Conservation (phyloP, 805 yeast species). For the Candida endomychidarum region DNA sequence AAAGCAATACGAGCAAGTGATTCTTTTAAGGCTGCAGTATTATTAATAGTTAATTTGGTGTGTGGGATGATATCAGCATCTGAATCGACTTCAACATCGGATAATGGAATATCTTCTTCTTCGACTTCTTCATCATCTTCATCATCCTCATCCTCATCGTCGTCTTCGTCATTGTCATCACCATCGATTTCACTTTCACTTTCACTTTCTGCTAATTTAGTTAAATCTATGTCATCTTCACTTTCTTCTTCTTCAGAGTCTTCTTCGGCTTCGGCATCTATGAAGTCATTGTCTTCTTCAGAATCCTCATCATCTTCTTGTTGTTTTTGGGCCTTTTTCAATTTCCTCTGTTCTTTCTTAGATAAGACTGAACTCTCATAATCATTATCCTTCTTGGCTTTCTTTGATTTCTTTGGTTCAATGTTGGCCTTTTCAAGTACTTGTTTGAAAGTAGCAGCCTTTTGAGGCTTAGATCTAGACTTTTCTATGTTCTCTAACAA, state of each 20-base stretch:
- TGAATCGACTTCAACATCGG: slow-evolving; percentile 89
- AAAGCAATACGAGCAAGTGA: slow-evolving; percentile 65
- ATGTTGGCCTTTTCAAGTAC: slow-evolving; percentile 2
- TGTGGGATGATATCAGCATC: slow-evolving; percentile 94
- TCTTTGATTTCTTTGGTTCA: slow-evolving; percentile 8
- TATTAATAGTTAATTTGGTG: slow-evolving; percentile 86
- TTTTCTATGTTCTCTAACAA: slow-evolving; percentile 24
- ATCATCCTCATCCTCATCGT: slow-evolving; percentile 47
- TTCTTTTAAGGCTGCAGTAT: slow-evolving; percentile 76
- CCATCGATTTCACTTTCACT: slow-evolving; percentile 43
- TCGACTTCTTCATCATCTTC: slow-evolving; percentile 56
- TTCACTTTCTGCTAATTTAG: slow-evolving; percentile 51
- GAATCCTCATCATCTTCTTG: slow-evolving; percentile 34
- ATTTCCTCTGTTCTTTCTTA: slow-evolving; percentile 61
- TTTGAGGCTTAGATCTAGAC: slow-evolving; percentile 24
- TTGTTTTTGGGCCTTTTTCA: slow-evolving; percentile 46
- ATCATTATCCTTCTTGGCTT: slow-evolving; percentile 19
- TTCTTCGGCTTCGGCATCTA: slow-evolving; percentile 39
- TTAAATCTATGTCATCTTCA: slow-evolving; percentile 44
- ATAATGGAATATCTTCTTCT: slow-evolving; percentile 70
- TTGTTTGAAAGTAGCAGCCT: slow-evolving; percentile 15
- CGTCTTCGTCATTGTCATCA: slow-evolving; percentile 55
- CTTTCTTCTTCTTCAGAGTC: slow-evolving; percentile 28
- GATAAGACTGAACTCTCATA: slow-evolving; percentile 55
- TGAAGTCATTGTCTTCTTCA: slow-evolving; percentile 31